Evolutionary conservation across 2,329 filamentous ascomycete species (phyloP).

Genomic region (Curvularia sp.): DNA sequence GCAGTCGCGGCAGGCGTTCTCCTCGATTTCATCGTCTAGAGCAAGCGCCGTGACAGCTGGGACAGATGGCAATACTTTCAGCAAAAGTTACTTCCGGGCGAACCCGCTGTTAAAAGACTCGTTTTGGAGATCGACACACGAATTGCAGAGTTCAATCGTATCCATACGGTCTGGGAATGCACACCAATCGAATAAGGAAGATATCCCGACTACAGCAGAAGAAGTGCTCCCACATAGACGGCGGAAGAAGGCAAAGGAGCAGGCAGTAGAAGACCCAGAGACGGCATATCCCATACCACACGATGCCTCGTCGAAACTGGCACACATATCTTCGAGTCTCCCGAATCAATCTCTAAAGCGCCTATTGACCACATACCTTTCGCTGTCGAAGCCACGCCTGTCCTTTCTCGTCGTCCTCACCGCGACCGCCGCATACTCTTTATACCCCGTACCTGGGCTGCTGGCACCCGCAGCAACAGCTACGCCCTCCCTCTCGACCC

Average conservation of each 20-base stretch:
- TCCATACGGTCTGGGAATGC: constrained; percentile 18
- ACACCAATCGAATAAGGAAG: constrained; percentile 17
- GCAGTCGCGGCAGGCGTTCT: constrained; percentile 39
- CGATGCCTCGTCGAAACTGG: constrained; percentile 68
- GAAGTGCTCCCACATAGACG: constrained; percentile 48
- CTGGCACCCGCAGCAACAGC: constrained; percentile 72
- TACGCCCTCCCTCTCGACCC: constrained; percentile 81
- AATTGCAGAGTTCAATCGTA: constrained; percentile 43
- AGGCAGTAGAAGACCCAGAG: constrained; percentile 24
- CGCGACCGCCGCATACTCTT: constrained; percentile 86
- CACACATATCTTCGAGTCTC: constrained; percentile 63
- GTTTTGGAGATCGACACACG: constrained; percentile 38
- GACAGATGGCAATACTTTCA: constrained; percentile 43
- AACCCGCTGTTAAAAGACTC: constrained; percentile 47
- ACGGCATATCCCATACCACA: constrained; percentile 54
- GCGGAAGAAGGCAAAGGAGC: constrained; percentile 41
- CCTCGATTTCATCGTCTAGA: constrained; percentile 34
- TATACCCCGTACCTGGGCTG: constrained; percentile 91
- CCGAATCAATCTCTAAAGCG: constrained; percentile 67
- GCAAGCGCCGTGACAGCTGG: constrained; percentile 41
- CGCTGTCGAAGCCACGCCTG: constrained; percentile 93
- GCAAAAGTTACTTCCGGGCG: constrained; percentile 51
- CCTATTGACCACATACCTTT: constrained; percentile 79
- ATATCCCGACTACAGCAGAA: constrained; percentile 23
- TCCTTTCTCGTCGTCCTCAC: constrained; percentile 90